phyloP scores from a whole-genome alignment of 495 filamentous ascomycete species.

The Aspergillus nidulans region DNA sequence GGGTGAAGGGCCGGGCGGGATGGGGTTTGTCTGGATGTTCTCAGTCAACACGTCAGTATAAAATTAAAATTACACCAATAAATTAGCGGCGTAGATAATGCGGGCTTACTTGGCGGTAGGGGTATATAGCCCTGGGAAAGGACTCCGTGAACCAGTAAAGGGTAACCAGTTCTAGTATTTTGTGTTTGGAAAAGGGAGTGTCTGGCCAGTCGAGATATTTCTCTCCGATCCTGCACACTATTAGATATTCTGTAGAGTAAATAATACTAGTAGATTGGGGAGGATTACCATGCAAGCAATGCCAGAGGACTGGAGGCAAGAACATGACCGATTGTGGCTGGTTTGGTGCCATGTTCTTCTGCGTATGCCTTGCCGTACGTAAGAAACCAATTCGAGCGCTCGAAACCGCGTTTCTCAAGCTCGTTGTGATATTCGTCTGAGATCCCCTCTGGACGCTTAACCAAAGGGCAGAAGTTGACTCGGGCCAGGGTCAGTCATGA shows the following conservation, averaged over 20 bases:
- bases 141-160: slow-evolving; percentile 65
- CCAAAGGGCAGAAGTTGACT: slow-evolving; percentile 41
- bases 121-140: slow-evolving; percentile 54
- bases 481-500: neutral
- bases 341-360: slow-evolving; percentile 53
- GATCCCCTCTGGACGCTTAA: slow-evolving; percentile 53
- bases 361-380: slow-evolving; percentile 49
- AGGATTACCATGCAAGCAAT: slow-evolving; percentile 57
- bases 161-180: slow-evolving; percentile 53
- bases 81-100: no score
- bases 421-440: slow-evolving; percentile 40
- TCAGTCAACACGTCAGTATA: neutral
- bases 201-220: slow-evolving; percentile 65
- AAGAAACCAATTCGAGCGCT: slow-evolving; percentile 30
- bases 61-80: neutral
- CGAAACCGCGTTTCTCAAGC: slow-evolving; percentile 30
- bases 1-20: slow-evolving; percentile 14
- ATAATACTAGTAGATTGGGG: neutral
- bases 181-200: slow-evolving; percentile 43
- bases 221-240: slow-evolving; percentile 53
- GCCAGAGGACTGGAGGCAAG: slow-evolving; percentile 56
- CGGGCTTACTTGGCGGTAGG: slow-evolving; percentile 40
- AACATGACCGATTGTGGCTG: slow-evolving; percentile 58
- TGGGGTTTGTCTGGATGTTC: slow-evolving; percentile 17
- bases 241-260: neutral